A percentile compares a stretch with the other conserved stretches of the same genome.
Conservation (phyloP, 179 eudicot species). For the Pouteria campechiana region DNA sequence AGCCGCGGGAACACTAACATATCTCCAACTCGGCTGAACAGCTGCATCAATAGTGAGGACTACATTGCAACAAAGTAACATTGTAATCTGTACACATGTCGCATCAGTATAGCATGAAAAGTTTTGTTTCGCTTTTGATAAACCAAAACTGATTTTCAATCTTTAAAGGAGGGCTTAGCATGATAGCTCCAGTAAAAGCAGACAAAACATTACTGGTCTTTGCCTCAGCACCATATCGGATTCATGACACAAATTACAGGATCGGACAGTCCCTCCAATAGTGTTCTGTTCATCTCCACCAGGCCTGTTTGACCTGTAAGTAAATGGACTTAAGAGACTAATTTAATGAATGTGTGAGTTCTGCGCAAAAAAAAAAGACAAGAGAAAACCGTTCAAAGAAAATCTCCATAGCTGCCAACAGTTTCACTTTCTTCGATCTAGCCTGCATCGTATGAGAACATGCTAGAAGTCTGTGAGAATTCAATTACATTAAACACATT, state of each 20-base stretch:
- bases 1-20: no score
- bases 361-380: slow-evolving; percentile 1
- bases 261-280: slow-evolving; percentile 52
- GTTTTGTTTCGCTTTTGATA: no score
- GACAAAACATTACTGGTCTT: slow-evolving; percentile 39
- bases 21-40: no score
- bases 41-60: no score
- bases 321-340: neutral
- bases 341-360: neutral
- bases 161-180: no score
- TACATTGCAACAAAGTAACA: no score
- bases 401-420: slow-evolving; percentile 77
- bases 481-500: neutral
- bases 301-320: slow-evolving; percentile 55
- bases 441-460: slow-evolving; percentile 55
- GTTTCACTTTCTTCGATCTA: slow-evolving; percentile 59
- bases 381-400: slow-evolving; percentile 71
- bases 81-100: no score
- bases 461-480: neutral
- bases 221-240: slow-evolving; percentile 81
- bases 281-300: slow-evolving; percentile 44
- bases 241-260: slow-evolving; percentile 63
- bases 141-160: no score
- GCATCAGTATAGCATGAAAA: no score
- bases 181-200: no score